Evolutionary conservation across 2,329 filamentous ascomycete genomes (phyloP).

Genomic region (Aspergillus piperis): DNA sequence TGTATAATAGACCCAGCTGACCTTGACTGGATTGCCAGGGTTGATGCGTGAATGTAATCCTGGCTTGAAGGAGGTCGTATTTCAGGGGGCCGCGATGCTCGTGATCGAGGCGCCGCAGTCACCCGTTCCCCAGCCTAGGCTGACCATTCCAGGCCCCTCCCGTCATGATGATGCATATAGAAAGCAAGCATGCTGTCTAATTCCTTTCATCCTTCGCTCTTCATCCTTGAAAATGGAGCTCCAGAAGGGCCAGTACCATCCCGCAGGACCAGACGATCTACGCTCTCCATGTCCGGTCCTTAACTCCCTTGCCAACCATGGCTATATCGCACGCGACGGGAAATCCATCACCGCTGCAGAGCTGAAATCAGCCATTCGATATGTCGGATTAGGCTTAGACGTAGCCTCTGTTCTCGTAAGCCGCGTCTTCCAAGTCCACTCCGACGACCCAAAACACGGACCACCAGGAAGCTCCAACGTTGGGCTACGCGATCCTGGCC

Average conservation of each 20-base stretch:
- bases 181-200: background rate
- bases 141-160: background rate
- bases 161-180: background rate
- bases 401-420: slow-evolving; percentile 7
- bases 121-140: background rate
- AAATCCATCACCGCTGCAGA: slow-evolving; percentile 16
- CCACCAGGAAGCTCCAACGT: slow-evolving; percentile 5
- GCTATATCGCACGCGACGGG: slow-evolving; percentile 17
- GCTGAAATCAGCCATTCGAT: slow-evolving; percentile 13
- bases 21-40: background rate
- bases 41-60: background rate
- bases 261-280: slow-evolving; percentile 8
- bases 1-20: background rate
- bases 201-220: background rate
- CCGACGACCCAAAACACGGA: slow-evolving; percentile 10
- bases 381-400: slow-evolving; percentile 14
- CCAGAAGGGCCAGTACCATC: slow-evolving; percentile 8
- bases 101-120: slow-evolving; percentile 2
- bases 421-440: slow-evolving; percentile 16
- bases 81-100: background rate
- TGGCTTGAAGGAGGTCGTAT: background rate
- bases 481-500: slow-evolving; percentile 17
- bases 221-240: background rate
- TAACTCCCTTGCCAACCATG: slow-evolving; percentile 23
- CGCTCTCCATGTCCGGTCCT: slow-evolving; percentile 19